These are phyloP conservation scores for Curvularia eragrostidis DNA, from an alignment of 2,329 filamentous ascomycete genomes.

Conservation along the genomic window DNA sequence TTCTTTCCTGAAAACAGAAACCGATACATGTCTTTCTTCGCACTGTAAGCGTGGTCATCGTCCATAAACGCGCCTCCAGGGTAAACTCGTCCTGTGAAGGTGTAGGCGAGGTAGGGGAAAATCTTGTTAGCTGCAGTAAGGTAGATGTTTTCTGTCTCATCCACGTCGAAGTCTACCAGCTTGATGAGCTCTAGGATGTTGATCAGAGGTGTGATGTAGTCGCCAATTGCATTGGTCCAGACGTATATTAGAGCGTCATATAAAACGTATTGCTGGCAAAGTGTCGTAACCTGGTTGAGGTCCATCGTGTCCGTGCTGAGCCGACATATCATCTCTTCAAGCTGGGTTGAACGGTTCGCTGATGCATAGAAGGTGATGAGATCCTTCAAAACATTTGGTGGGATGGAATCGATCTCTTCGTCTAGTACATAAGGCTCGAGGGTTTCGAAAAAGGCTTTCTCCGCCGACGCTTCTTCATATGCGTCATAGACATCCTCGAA, in stretches of 20 bases:
- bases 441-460: constrained; percentile 82
- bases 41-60: constrained; percentile 73
- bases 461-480: constrained; percentile 78
- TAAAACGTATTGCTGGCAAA: constrained; percentile 90
- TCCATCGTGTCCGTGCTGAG: constrained; percentile 91
- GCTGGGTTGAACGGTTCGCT: constrained; percentile 74
- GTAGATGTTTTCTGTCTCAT: constrained; percentile 66
- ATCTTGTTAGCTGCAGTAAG: constrained; percentile 82
- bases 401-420: constrained; percentile 73
- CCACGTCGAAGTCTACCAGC: constrained; percentile 63
- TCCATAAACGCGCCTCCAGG: constrained; percentile 80
- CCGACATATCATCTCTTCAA: constrained; percentile 95
- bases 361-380: constrained; percentile 81
- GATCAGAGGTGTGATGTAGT: constrained; percentile 89
- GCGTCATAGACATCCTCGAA: constrained; percentile 91
- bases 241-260: constrained; percentile 97
- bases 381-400: constrained; percentile 83
- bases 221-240: constrained; percentile 88
- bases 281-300: constrained; percentile 85
- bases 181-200: constrained; percentile 74
- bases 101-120: constrained; percentile 93
- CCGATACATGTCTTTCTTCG: constrained; percentile 89
- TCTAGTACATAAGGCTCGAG: constrained; percentile 89
- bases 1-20: constrained; percentile 89
- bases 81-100: constrained; percentile 88